Evolutionary conservation across 2,329 filamentous ascomycete genomes (phyloP), one percentile per base, ranked within the genome.

Genomic region (Aphanoascus verrucosus): DNA sequence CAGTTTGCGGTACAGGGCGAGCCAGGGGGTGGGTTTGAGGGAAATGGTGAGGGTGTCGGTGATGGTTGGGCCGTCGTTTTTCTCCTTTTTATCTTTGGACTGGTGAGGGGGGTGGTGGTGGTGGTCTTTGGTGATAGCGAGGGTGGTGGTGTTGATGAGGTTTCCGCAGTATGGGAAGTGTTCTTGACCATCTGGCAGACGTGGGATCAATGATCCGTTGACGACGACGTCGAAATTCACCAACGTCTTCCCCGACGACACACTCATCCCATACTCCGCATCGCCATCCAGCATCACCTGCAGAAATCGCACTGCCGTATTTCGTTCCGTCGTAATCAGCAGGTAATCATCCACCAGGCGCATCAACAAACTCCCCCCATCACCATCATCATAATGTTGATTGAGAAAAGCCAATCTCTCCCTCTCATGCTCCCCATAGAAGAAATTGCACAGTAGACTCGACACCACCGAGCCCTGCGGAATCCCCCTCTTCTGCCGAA

Each of bases 311-410:
- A 75, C 74, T 0, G 88, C 91, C 61, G 90, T 81, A 6, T 67
- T 59, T 51, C 70, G 73, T 47, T 87, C 77, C 0, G 83, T 82
- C 0, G 86, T 95, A 62, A 98, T 83, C 44, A 98, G 79, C 3
- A 97, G 74, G 61, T 97, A 98, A 63, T 98, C 93, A 61, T 98
- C 93, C 41, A 94, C 87, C 8, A 96, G 77, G 14, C 93, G 79
- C 50, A 97, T 69, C 6, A 98, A 74, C 2, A 96, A 69, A n/a
- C n/a, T n/a, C 47, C 79, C 84, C 34, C 84, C 73, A n/a, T 67
- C 64, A 0, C 70, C 63, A 14, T n/a, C n/a, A n/a, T n/a, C n/a
- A n/a, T n/a, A n/a, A n/a, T n/a, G n/a, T n/a, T n/a, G n/a, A n/a
- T 74, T 61, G 1, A 93, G 69, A 63, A 96, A 97, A 0, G 63